phyloP scores from a whole-genome alignment of 148 eudicot genomes.

The Drosera capensis region DNA sequence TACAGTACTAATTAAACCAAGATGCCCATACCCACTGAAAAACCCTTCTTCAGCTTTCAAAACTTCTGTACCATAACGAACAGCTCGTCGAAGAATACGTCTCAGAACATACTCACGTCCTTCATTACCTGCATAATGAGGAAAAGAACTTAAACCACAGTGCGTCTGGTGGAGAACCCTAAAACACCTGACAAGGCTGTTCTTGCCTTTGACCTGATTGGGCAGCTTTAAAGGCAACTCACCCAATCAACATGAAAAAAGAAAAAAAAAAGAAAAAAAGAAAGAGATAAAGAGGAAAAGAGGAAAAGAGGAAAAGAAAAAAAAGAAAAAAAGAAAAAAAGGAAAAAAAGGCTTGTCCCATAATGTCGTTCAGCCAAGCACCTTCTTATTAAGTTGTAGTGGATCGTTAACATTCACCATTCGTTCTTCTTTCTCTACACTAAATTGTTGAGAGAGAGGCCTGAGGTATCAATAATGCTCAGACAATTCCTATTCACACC shows the following conservation, averaged over 20 bases:
- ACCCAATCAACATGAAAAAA: neutral
- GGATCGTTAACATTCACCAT: too few relatives aligned
- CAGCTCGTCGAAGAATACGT: constrained; percentile 95
- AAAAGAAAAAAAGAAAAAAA: too few relatives aligned
- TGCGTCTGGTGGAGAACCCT: neutral
- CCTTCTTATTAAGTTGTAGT: too few relatives aligned
- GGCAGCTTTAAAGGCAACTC: too few relatives aligned
- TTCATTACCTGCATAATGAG: constrained; percentile 54
- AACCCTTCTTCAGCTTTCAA: constrained; percentile 73
- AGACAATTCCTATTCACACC: too few relatives aligned
- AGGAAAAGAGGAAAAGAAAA: neutral
- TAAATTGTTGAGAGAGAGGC: too few relatives aligned
- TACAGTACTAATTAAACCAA: too few relatives aligned
- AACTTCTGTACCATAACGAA: constrained; percentile 93
- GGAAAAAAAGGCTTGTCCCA: too few relatives aligned
- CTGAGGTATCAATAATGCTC: too few relatives aligned
- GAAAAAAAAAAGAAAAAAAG: neutral
- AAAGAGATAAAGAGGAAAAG: neutral
- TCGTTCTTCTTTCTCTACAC: too few relatives aligned
- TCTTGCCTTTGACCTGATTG: too few relatives aligned
- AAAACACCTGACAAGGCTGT: neutral
- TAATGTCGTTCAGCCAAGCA: too few relatives aligned
- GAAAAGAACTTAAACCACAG: neutral
- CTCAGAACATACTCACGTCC: constrained; percentile 96
- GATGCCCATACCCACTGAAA: constrained; percentile 85